These are phyloP conservation scores for Aspergillus indologenus DNA, from an alignment of 495 filamentous ascomycete species.

Conservation along the genomic window DNA sequence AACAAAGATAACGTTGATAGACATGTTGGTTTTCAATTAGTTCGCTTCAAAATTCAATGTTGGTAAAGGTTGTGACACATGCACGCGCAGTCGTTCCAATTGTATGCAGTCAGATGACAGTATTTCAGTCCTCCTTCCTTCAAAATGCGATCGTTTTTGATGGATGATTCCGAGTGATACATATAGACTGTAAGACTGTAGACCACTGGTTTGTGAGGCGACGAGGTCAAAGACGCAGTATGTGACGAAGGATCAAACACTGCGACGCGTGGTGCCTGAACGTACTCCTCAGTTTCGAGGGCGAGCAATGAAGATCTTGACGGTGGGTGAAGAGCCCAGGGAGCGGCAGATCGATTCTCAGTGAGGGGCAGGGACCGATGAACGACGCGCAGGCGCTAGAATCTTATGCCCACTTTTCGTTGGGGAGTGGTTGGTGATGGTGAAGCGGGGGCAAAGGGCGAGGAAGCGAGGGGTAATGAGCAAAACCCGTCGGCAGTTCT, in stretches of 20 bases:
- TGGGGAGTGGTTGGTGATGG: slow-evolving; percentile 18
- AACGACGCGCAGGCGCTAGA: slow-evolving; percentile 9
- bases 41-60: slow-evolving; percentile 12
- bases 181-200: slow-evolving; percentile 17
- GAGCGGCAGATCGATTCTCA: slow-evolving; percentile 1
- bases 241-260: slow-evolving; percentile 6
- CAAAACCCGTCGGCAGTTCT: slow-evolving; percentile 5
- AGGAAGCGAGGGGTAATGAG: slow-evolving; percentile 14
- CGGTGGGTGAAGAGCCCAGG: not conserved
- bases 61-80: slow-evolving; percentile 8
- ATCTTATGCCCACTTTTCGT: slow-evolving; percentile 21
- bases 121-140: slow-evolving; percentile 7
- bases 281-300: not conserved
- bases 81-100: slow-evolving; percentile 6
- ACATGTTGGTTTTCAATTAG: slow-evolving; percentile 26
- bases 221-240: not conserved
- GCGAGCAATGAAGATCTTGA: not conserved
- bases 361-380: slow-evolving; percentile 7
- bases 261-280: slow-evolving; percentile 14
- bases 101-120: not conserved
- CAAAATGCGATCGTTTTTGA: slow-evolving; percentile 6
- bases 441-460: slow-evolving; percentile 19
- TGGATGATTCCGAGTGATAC: slow-evolving; percentile 17
- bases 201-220: not conserved
- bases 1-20: slow-evolving; percentile 19